Conservation (phyloP, 805 yeast species). For the Metschnikowia lachancei region DNA sequence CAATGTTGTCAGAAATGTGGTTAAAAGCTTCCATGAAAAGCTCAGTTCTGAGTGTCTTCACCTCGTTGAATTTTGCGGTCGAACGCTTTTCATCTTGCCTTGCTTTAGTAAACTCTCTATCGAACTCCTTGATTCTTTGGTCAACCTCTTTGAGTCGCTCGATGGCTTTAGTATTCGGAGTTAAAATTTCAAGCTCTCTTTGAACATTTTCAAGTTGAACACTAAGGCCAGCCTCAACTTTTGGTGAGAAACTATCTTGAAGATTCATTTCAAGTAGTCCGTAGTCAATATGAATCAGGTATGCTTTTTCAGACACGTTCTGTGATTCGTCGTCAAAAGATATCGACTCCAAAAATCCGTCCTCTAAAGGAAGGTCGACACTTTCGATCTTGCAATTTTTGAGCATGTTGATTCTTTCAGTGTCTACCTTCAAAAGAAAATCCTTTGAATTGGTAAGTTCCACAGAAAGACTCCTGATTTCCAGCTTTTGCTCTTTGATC, state of each 20-base stretch:
- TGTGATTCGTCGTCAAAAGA: slow-evolving; percentile 55
- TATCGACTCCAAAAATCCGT: slow-evolving; percentile 58
- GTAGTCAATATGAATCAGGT: slow-evolving; percentile 57
- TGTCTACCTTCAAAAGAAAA: slow-evolving; percentile 48
- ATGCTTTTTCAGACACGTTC: slow-evolving; percentile 36
- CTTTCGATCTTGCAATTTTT: slow-evolving; percentile 75
- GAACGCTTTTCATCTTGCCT: slow-evolving; percentile 58
- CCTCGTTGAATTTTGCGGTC: slow-evolving; percentile 52
- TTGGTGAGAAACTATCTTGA: slow-evolving; percentile 39
- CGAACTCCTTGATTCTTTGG: slow-evolving; percentile 55
- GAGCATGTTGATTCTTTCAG: slow-evolving; percentile 57
- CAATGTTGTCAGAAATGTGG: slow-evolving; percentile 72
- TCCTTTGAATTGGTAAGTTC: slow-evolving; percentile 47
- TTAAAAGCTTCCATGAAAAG: slow-evolving; percentile 69
- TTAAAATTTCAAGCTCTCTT: slow-evolving; percentile 46
- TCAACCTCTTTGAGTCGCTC: slow-evolving; percentile 74
- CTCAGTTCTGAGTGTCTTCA: slow-evolving; percentile 58
- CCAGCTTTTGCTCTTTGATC: slow-evolving; percentile 38
- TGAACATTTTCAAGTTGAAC: slow-evolving; percentile 33
- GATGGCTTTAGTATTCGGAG: slow-evolving; percentile 80
- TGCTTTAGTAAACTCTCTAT: slow-evolving; percentile 59
- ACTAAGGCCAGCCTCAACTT: slow-evolving; percentile 37
- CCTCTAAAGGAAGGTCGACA: slow-evolving; percentile 57
- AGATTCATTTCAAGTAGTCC: slow-evolving; percentile 42
- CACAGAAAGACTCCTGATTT: slow-evolving; percentile 30